A percentile compares a stretch with the other conserved stretches of the same genome.
phyloP scores from a whole-genome alignment of 768 basidiomycete genomes.

The Agrocybe praecox region DNA sequence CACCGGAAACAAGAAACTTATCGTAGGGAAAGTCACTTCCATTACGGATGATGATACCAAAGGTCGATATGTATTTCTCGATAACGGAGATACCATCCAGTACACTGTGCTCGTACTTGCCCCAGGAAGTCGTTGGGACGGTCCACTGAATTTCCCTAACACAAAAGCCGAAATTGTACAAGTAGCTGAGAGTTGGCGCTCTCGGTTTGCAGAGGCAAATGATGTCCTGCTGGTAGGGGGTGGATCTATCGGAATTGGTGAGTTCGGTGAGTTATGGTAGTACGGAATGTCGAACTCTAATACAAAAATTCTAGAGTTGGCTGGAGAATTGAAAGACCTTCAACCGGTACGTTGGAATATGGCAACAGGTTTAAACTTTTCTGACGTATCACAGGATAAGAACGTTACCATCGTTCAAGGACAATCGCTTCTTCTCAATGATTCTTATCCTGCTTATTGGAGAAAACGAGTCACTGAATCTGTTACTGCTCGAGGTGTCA shows the following conservation, averaged over 20 bases:
- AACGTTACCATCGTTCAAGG: slow-evolving; percentile 67
- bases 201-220: slow-evolving; percentile 34
- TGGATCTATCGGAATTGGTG: slow-evolving; percentile 55
- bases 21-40: neutral
- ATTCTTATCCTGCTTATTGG: slow-evolving; percentile 54
- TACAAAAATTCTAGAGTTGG: slow-evolving; percentile 29
- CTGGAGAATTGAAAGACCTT: slow-evolving; percentile 45
- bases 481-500: slow-evolving; percentile 41
- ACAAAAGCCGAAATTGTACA: slow-evolving; percentile 24
- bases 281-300: neutral
- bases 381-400: slow-evolving; percentile 33
- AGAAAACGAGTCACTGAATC: slow-evolving; percentile 48
- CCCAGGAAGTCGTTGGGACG: slow-evolving; percentile 56
- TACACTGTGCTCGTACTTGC: slow-evolving; percentile 55
- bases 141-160: slow-evolving; percentile 46
- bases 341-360: slow-evolving; percentile 40
- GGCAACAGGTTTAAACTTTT: slow-evolving; percentile 10
- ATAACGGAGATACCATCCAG: neutral
- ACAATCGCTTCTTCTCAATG: slow-evolving; percentile 52
- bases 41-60: slow-evolving; percentile 4
- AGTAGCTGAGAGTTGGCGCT: slow-evolving; percentile 27
- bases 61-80: neutral
- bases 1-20: neutral
- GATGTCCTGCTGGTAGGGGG: slow-evolving; percentile 58
- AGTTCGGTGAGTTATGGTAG: neutral